Conservation (phyloP, 148 eudicot species). For the Spergularia bocconei region DNA sequence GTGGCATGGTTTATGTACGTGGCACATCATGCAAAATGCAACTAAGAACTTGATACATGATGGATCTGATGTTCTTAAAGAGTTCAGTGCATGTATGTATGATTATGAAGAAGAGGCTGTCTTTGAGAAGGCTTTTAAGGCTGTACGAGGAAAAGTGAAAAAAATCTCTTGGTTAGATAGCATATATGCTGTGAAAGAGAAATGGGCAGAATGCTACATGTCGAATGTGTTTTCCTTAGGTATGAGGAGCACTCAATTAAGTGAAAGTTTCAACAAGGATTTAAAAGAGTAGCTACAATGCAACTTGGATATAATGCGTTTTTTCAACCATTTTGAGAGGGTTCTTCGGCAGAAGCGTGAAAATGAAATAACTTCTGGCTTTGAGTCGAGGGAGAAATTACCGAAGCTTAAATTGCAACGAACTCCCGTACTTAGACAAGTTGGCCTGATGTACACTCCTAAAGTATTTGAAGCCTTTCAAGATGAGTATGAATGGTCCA, state of each 20-base stretch:
- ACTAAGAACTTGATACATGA: neutral
- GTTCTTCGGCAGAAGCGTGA: neutral
- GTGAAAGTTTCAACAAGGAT: neutral
- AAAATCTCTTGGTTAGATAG: neutral
- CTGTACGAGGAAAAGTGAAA: neutral
- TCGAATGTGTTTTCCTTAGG: constrained; percentile 1
- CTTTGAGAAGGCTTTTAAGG: neutral
- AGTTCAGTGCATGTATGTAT: neutral
- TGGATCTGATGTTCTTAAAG: neutral
- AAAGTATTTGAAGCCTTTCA: neutral
- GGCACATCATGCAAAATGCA: constrained; percentile 2
- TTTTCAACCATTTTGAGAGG: constrained; percentile 5
- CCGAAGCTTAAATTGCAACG: neutral
- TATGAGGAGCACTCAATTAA: neutral
- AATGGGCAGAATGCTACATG: neutral
- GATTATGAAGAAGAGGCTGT: neutral
- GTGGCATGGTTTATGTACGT: neutral
- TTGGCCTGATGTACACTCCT: neutral
- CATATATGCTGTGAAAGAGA: neutral
- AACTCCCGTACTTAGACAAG: neutral
- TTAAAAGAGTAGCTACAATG: constrained; percentile 2
- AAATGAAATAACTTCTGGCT: constrained; percentile 2
- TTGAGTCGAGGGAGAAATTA: neutral
- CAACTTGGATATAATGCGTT: neutral
- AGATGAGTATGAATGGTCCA: too few species aligned